Base-by-base conservation (phyloP, 441 rosid species). In the Oxalis stricta region DNA sequence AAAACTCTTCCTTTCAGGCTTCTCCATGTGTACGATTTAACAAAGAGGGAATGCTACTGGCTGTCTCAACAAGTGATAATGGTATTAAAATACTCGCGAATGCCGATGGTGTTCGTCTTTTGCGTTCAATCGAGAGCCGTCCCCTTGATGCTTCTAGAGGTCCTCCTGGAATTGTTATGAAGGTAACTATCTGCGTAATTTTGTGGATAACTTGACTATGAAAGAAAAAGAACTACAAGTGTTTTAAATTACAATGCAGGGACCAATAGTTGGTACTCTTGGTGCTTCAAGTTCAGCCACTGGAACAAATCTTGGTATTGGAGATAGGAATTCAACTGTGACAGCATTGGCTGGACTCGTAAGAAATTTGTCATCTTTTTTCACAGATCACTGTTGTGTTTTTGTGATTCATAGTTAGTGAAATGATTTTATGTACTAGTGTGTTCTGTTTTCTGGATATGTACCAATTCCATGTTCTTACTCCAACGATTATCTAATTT, bases 101-200 rank as follows among this genome's bases (percentile, higher is more conserved):
- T 50, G 37, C 65, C 10, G 66, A 61, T 42, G 76, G 69, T 17
- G 15, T 44, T 40, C 48, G 64, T 53, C 60, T 70, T 48, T 38
- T 70, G 42, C 50, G 63, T 10, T 44, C 69, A 14, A 54, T 48
- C 16, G 75, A 60, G 46, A 65, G 50, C 55, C 71, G 76, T 52
- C 41, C 66, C 32, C 64, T 63, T 67, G 82, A 75, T 53, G 57
- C 70, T 56, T 67, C 76, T 20, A 71, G 77, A 64, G 71, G 44
- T 42, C 47, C 71, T 42, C 63, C 72, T 42, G 65, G 45, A 3
- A 54, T 69, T 47, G 60, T 33, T 9, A 46, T 61, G 35, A 70
- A 75, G 82, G 82, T 78, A 61, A 45, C 13, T 20, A 18, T 15
- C 32, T 41, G 24, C 30, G 10, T 14, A 4, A 29, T 12, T 36